phyloP scores from a whole-genome alignment of 2,329 filamentous ascomycete species.

The Paramyrothecium roridum region DNA sequence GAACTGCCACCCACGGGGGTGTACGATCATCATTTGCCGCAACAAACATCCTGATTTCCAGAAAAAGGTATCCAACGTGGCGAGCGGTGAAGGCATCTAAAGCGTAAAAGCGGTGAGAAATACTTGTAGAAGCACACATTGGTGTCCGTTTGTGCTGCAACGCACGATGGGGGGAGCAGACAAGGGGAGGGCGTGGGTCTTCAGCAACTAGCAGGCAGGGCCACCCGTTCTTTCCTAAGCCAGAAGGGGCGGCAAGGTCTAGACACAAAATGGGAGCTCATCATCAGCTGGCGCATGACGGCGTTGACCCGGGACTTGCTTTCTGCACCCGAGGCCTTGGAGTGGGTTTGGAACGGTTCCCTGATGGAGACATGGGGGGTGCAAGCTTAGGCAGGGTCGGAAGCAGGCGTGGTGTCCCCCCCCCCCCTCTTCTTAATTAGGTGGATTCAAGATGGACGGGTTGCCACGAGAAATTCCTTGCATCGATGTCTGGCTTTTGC shows the following conservation, averaged over 20 bases:
- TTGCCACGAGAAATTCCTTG: neutral
- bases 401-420: too few relatives aligned
- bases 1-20: neutral
- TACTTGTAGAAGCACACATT: neutral
- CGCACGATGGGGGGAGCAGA: neutral
- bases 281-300: neutral
- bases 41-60: neutral
- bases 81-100: neutral
- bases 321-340: constrained; percentile 1
- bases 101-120: neutral
- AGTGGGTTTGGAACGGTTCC: neutral
- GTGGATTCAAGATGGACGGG: neutral
- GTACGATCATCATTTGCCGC: neutral
- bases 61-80: neutral
- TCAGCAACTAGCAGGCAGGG: neutral
- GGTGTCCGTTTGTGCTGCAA: neutral
- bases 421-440: too few relatives aligned
- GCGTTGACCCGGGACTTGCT: neutral
- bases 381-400: neutral
- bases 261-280: neutral
- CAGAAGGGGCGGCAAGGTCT: neutral
- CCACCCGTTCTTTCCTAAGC: neutral
- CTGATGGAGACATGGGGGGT: neutral
- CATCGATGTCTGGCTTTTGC: neutral
- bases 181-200: neutral